Base-by-base conservation (phyloP, 2,329 filamentous ascomycete genomes). In the Didymella pomorum region DNA sequence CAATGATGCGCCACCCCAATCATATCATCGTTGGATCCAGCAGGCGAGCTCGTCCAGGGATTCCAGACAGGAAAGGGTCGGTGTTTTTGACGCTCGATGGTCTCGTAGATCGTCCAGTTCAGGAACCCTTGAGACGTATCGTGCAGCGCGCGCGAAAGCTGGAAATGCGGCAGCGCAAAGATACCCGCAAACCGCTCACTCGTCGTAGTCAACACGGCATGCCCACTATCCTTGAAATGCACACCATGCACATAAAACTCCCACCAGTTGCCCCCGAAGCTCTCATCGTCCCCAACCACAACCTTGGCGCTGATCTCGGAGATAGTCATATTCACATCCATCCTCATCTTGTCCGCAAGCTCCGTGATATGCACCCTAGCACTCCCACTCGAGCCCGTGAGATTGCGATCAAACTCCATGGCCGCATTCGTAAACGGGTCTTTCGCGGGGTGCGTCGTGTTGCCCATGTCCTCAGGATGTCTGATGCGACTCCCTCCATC, bases 151-250 rank as follows among this genome's bases (percentile, higher is more conserved):
- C 79, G 71, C 6, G 83, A 85, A 16, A 91, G 84, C 0, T 90
- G 83, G 50, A 99, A 84, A 76, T 98, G 93, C 25, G 95, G 93
- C 45, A 98, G 80, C 2, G 89, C 90, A 74, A 96, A 96, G 55
- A 98, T 89, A 42, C 95, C 93, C n/a, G 89, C 87, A 71, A 95
- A 84, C 41, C 78, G 97, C 72, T 97, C 91, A 76, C 93, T 97
- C 46, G 93, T 94, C 0, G 94, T 97, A 1, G 90, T 91, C 72
- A 98, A 80, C 33, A 98, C 80, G 48, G 95, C 86, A 14, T 87
- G 86, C 1, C 95, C 95, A 62, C 90, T 86, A n/a, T 85, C 84
- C 35, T 90, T 88, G 82, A 93, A 96, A 79, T 98, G 94, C 4
- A 96, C 84, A 3, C 95, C 95, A 76, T 92, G 89, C 48, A 97